Evolutionary conservation across 1,284 basidiomycete species (phyloP).

Genomic region (Melampsora occidentalis): DNA sequence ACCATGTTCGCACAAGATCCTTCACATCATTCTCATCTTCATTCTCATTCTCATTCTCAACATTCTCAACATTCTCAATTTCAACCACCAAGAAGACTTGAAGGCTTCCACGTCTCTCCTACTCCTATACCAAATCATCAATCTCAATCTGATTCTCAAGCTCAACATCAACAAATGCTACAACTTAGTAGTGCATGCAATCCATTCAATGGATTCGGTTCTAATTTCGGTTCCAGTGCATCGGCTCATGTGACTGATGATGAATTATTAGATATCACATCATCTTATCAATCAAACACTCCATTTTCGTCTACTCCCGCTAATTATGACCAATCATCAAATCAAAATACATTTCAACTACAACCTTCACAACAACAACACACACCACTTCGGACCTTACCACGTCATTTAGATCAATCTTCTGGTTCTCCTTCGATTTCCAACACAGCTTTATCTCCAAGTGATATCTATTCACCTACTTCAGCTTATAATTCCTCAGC

Average conservation of each 20-base stretch:
- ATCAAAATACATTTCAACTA: not conserved
- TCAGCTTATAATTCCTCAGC: not conserved
- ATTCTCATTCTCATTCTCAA: not conserved
- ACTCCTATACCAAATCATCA: not conserved
- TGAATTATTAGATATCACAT: no score
- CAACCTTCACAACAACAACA: not conserved
- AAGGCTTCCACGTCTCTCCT: not conserved
- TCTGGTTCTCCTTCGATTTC: no score
- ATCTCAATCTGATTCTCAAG: no score
- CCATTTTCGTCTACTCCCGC: not conserved
- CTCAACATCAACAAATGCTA: no score
- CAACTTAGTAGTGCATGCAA: no score
- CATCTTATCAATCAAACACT: no score
- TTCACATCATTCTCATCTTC: no score
- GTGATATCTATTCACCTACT: conserved; percentile 1
- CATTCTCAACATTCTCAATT: not conserved
- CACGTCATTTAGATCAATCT: conserved; percentile 3
- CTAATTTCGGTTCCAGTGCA: no score
- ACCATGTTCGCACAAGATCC: no score
- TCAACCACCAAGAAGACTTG: not conserved
- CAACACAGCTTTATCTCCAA: conserved; percentile 7
- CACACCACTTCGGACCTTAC: not conserved
- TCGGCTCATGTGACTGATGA: no score
- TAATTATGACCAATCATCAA: conserved; percentile 2
- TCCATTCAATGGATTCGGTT: no score